A percentile compares a stretch with the other conserved stretches of the same genome.
Conservation (phyloP, 345 rosid genomes). For the Gossypium raimondii region DNA sequence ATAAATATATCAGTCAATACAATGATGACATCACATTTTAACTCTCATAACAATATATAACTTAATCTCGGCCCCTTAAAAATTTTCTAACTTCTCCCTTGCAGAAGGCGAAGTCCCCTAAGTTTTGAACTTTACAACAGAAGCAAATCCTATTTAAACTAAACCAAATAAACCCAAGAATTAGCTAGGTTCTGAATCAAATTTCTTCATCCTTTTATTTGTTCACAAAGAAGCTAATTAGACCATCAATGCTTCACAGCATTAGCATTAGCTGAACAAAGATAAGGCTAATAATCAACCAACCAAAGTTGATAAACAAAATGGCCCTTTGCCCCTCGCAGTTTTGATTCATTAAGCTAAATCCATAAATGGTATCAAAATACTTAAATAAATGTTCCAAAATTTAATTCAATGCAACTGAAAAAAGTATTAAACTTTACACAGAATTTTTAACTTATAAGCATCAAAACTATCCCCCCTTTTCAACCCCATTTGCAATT, state of each 20-base stretch:
- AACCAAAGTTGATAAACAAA: neutral
- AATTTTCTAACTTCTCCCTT: too few species aligned
- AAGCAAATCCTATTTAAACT: neutral
- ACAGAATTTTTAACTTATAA: neutral
- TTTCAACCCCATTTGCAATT: neutral
- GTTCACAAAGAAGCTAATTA: neutral
- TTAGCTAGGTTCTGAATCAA: neutral
- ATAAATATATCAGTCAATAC: too few species aligned
- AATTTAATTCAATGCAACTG: neutral
- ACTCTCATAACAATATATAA: too few species aligned
- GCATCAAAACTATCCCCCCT: neutral
- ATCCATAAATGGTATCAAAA: neutral
- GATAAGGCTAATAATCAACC: neutral
- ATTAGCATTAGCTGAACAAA: neutral
- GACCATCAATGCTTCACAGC: neutral
- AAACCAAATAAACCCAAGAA: neutral
- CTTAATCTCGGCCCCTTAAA: too few species aligned
- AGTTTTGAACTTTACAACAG: neutral
- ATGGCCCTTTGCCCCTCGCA: neutral
- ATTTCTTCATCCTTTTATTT: neutral
- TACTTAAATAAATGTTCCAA: neutral
- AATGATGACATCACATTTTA: too few species aligned
- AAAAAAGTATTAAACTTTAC: neutral
- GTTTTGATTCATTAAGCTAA: neutral
- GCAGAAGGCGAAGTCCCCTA: too few species aligned